Percentiles rank a stretch among this genome's conserved stretches.
These are phyloP conservation scores for Hemisphaericaspora xylofermentans DNA, from an alignment of 1,139 yeast species.

Conservation along the genomic window DNA sequence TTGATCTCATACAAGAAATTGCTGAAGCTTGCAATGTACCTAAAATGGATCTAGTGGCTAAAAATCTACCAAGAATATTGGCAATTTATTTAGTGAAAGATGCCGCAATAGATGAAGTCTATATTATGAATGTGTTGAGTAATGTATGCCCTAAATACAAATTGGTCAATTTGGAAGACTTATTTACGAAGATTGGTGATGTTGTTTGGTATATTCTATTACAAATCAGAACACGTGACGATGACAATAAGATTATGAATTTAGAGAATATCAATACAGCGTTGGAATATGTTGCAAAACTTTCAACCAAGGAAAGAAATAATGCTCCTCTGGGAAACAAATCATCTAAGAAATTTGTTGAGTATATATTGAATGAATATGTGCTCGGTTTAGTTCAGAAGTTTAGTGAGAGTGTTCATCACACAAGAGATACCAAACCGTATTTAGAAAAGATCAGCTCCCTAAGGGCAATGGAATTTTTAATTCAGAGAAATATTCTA, in stretches of 20 bases:
- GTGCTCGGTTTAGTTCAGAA: constrained; percentile 75
- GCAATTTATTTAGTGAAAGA: constrained; percentile 42
- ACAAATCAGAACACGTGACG: constrained; percentile 34
- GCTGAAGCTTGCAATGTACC: constrained; percentile 37
- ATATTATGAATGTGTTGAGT: constrained; percentile 53
- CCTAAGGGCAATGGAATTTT: constrained; percentile 68
- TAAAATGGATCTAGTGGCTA: constrained; percentile 35
- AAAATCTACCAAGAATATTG: constrained; percentile 38
- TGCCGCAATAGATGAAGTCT: constrained; percentile 43
- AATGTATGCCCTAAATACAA: constrained; percentile 52
- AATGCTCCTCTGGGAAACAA: constrained; percentile 2
- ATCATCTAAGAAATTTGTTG: constrained; percentile 18
- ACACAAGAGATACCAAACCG: constrained; percentile 67
- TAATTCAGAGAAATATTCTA: constrained; percentile 60
- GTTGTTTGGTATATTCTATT: constrained; percentile 43
- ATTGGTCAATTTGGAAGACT: constrained; percentile 36
- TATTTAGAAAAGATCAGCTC: constrained; percentile 71
- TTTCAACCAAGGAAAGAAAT: constrained; percentile 21
- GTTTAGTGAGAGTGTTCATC: constrained; percentile 78
- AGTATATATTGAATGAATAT: constrained; percentile 48
- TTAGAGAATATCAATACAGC: constrained; percentile 38
- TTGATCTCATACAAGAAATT: constrained; percentile 59
- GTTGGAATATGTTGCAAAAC: constrained; percentile 38
- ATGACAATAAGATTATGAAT: constrained; percentile 26
- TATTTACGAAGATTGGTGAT: constrained; percentile 46